phyloP scores from a whole-genome alignment of 2,329 filamentous ascomycete genomes.

The Cadophora sp. region DNA sequence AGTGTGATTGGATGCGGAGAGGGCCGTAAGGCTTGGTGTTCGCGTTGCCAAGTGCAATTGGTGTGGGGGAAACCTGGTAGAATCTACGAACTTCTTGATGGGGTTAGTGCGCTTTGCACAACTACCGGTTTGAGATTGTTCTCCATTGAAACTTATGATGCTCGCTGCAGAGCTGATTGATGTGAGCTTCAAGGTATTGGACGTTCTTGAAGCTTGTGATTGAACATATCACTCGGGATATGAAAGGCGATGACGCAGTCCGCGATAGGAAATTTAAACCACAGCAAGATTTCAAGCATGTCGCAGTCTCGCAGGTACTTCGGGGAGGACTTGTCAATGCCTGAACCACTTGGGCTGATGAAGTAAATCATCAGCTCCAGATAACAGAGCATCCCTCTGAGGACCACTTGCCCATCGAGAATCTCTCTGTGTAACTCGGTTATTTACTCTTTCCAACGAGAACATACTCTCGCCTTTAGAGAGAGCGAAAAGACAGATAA shows the following conservation, averaged over 20 bases:
- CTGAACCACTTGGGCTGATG: too few relatives aligned
- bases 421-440: too few relatives aligned
- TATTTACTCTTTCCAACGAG: too few relatives aligned
- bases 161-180: neutral
- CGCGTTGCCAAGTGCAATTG: neutral
- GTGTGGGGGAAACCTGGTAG: neutral
- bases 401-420: too few relatives aligned
- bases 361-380: too few relatives aligned
- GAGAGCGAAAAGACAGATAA: too few relatives aligned
- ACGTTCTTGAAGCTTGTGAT: neutral
- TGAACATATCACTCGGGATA: neutral
- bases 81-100: constrained; percentile 7
- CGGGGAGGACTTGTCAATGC: too few relatives aligned
- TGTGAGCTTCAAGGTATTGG: too few relatives aligned
- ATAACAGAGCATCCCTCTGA: too few relatives aligned
- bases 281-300: too few relatives aligned
- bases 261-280: neutral
- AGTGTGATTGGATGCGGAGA: constrained; percentile 3
- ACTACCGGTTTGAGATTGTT: constrained; percentile 3
- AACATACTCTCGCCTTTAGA: too few relatives aligned
- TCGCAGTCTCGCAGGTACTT: too few relatives aligned
- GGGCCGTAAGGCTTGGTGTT: constrained; percentile 11
- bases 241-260: neutral
- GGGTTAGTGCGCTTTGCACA: neutral
- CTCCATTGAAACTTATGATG: neutral